Base-by-base conservation (phyloP, 192 early-diverging fungal genomes). In the Entophlyctis helioformis region DNA sequence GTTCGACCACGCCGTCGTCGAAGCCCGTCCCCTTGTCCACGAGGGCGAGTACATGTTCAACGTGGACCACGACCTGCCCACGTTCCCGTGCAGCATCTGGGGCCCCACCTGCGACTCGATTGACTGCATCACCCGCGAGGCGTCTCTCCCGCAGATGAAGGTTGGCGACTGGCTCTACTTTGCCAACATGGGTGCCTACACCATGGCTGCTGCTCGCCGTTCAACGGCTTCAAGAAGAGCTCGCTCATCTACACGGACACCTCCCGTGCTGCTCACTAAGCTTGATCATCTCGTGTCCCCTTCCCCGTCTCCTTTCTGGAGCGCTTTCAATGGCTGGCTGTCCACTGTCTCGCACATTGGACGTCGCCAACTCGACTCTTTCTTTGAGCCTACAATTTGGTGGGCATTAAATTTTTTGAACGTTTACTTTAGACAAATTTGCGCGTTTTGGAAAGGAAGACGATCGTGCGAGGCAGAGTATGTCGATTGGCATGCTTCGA, bases 41-140 rank as follows among this genome's bases (percentile, higher is more conserved):
- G 29, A 47, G 32, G 75, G 71, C 46, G 42, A 41, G 29, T 68
- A 67, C 44, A 25, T 62, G 36, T 68, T 59, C 43, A 29, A 47
- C 25, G 18, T 20, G 3, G 9, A 28, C n/a, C 12, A 36, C 23
- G 12, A 26, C 43, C 72, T 71, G 27, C 40, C 38, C 0, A 64
- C 57, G 40, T 82, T 69, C 53, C 49, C 57, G 0, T 84, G 84
- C 70, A 82, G 77, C 44, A 70, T 94, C 35, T 98, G 91, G 91
- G 94, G 94, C 15, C 95, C 91, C 18, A 98, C 96, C 25, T 98
- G 96, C 64, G 96, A 98, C 69, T 94, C 90, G 18, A 92, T 96
- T 48, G 95, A 98, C 71, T 90, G 85, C 60, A 81, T 98, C 46
- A 70, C 70, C 46, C 57, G 76, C 21, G 62, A 74, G 28, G 56